Conservation (phyloP, 352 stramenopile genomes). For the Globisporangium barbulae region DNA sequence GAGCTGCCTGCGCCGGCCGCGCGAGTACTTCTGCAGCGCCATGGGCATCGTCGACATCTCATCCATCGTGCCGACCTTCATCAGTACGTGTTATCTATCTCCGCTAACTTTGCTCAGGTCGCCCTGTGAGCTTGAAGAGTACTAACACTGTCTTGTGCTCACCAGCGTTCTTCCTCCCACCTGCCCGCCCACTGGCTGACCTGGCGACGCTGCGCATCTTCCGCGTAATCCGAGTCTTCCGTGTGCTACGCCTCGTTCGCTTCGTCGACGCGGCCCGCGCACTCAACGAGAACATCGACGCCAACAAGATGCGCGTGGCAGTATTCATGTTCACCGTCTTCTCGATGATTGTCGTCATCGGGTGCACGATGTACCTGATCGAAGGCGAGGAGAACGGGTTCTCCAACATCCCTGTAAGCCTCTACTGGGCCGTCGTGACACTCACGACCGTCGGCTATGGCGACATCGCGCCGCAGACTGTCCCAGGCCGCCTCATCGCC, state of each 20-base stretch:
- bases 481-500: constrained; percentile 42
- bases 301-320: constrained; percentile 75
- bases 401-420: constrained; percentile 56
- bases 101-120: not conserved
- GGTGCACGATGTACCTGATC: constrained; percentile 83
- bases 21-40: constrained; percentile 45
- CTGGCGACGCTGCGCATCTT: constrained; percentile 75
- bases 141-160: not conserved
- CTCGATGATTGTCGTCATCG: constrained; percentile 78
- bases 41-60: constrained; percentile 55
- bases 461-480: constrained; percentile 46
- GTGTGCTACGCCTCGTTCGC: constrained; percentile 61
- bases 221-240: constrained; percentile 76
- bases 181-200: constrained; percentile 54
- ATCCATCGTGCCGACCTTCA: constrained; percentile 43
- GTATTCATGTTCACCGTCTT: constrained; percentile 77
- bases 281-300: constrained; percentile 74
- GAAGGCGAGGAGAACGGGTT: constrained; percentile 75
- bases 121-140: not conserved
- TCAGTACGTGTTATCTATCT: constrained; percentile 25
- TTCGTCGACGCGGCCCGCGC: constrained; percentile 69
- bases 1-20: constrained; percentile 30
- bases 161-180: constrained; percentile 48
- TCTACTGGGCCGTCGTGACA: constrained; percentile 55
- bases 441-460: constrained; percentile 55